Base-by-base conservation (phyloP, 257 asterid genomes). In the Nicotiana benthamiana region DNA sequence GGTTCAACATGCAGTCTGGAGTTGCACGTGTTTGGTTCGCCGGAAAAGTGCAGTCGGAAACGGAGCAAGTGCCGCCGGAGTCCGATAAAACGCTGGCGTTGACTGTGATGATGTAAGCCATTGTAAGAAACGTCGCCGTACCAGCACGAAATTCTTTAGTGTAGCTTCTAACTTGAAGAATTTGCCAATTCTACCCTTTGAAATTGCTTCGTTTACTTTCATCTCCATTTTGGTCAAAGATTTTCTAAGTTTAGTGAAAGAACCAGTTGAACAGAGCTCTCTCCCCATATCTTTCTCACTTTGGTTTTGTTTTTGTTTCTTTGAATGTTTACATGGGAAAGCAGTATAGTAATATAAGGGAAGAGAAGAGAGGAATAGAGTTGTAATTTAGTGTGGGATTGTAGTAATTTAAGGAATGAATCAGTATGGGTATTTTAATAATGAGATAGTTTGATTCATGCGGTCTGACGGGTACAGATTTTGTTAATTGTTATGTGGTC, bases 61-160 rank as follows among this genome's bases (percentile, higher is more conserved):
- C 17, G 5, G 92, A 84, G 77, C 97, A 93, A 17, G 89, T 88
- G 9, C 88, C 94, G 0, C 97, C 97, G 60, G 97, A 93, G 24
- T 90, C 94, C 9, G 92, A 81, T 0, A 93, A 67, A 77, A 93
- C 87, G 83, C 97, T 93, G 64, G 97, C 95, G 67, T 93, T 93
- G 79, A 93, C 93, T 13, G 89, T 85, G 80, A 93, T 91, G 20
- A 93, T 91, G 77, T 93, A 91, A 0, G 92, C 97, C 97, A 93
- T 93, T 61, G 97, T 93, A 70, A 93, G 90, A 66, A 93, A 91
- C 3, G 97, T 93, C 22, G 97, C 90, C 0, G 97, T 91, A n/a
- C 89, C 96, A 9, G 97, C 97, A 0, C 92, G 87, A 9, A 90
- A 20, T 65, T 93, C 97, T 36, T 56, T 80, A 3, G 89, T 83